Evolutionary conservation across 257 asterid species (phyloP), one percentile per base, ranked within the genome.

Genomic region (Nicotiana tomentosiformis): DNA sequence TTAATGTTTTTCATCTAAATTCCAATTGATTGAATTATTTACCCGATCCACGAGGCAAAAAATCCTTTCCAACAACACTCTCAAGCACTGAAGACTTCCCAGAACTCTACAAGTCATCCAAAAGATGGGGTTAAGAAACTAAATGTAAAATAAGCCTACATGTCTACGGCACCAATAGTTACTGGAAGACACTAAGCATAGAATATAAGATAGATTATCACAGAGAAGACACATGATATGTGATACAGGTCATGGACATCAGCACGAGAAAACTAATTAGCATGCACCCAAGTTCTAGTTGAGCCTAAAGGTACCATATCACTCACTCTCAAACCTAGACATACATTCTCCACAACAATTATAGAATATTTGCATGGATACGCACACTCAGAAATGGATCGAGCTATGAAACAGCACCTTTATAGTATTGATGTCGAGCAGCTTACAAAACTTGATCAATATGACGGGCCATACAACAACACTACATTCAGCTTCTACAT

Each of bases 31-130:
- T 72, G n/a, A 81, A 82, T 69, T 46, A 77, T 68, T 70, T 8
- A 91, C 96, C 97, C 33, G 97, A 93, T 85, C 97, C 97, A 85
- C 97, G 96, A 83, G 96, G 97, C 88, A 93, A 84, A 80, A 93
- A 93, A 77, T 93, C 96, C 87, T 90, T 93, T 61, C 97, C 97
- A 4, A 93, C 97, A 84, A 88, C 82, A 85, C 97, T 93, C 83
- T 93, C 97, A n/a, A 93, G 94, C 55, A 93, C 97, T 0, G 97
- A 93, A 23, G 97, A 93, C 87, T 91, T 93, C 62, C 97, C 96
- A 62, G 94, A 93, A 88, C 97, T 93, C 97, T 93, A 81, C 68
- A 87, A 74, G 83, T 58, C 88, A 86, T 77, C 58, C 74, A 66
- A 79, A 84, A 79, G 32, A 32, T 8, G 57, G 35, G 10, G 18